A percentile compares a stretch with the other conserved stretches of the same genome.
phyloP scores from a whole-genome alignment of 768 basidiomycete species.

The Dentipellis sp. region DNA sequence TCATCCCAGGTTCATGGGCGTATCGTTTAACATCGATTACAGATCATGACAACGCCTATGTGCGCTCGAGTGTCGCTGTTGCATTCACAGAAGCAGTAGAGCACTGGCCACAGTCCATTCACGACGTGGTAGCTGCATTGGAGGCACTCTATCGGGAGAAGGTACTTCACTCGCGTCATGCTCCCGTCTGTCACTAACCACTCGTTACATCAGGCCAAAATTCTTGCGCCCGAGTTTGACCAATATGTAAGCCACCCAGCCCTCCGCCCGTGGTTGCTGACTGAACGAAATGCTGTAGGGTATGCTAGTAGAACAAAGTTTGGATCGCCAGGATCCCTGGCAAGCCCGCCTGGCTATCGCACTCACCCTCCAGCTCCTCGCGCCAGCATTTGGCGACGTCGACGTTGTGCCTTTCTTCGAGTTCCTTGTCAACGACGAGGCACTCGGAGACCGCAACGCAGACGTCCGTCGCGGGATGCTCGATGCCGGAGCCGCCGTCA shows the following conservation, averaged over 20 bases:
- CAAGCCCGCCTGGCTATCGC: conserved; percentile 70
- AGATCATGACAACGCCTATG: conserved; percentile 79
- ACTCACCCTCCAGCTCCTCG: conserved; percentile 53
- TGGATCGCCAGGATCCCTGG: conserved; percentile 90
- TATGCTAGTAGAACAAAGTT: conserved; percentile 81
- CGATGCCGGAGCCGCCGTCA: conserved; percentile 68
- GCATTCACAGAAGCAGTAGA: conserved; percentile 74
- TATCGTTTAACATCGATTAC: background rate
- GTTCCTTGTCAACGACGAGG: conserved; percentile 80
- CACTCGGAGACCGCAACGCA: conserved; percentile 75
- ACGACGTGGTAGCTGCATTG: conserved; percentile 40
- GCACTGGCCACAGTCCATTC: conserved; percentile 53
- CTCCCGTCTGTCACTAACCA: background rate
- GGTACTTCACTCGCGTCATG: conserved; percentile 26
- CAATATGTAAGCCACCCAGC: conserved; percentile 56
- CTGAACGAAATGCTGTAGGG: conserved; percentile 41
- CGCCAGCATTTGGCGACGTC: conserved; percentile 51
- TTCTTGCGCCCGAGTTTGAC: conserved; percentile 88
- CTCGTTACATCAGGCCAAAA: conserved; percentile 49
- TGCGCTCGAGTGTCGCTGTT: conserved; percentile 59
- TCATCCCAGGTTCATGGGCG: background rate
- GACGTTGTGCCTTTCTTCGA: conserved; percentile 67
- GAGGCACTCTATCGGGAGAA: conserved; percentile 78
- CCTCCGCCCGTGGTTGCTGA: background rate
- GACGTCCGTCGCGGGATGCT: conserved; percentile 86